Base-by-base conservation (phyloP, 345 rosid genomes). In the Capsella bursapastoris region DNA sequence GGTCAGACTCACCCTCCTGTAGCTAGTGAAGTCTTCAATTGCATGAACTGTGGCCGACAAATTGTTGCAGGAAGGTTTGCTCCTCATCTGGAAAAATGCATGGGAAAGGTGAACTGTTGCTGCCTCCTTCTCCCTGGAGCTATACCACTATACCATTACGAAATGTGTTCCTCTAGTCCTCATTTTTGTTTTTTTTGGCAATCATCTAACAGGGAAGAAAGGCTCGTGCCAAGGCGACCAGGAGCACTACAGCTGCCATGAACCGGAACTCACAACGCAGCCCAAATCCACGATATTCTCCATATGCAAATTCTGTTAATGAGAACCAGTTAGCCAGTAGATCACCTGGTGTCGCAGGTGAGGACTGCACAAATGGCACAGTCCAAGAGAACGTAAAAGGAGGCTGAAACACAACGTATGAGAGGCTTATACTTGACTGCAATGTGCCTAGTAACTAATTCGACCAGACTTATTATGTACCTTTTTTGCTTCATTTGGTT, bases 31-130 rank as follows among this genome's bases (percentile, higher is more conserved):
- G 70, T 95, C 66, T 89, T 95, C 52, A 90, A 90, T 32, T 92
- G 98, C 83, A 92, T 92, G 96, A 95, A 92, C 82, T 95, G 99
- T 77, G 88, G 96, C 47, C 79, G 95, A 61, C 84, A 89, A 22
- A 86, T 90, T 53, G 76, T 85, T 81, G 97, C 99, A 6, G 97
- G 99, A 74, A 88, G 93, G 68, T 91, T 94, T 76, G 97, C 98
- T 83, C 97, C 97, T 76, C 98, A 95, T 84, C 68, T 92, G 76
- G 98, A 90, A 66, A 95, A 88, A 83, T 95, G 99, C 87, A 92
- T 95, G 97, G 99, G 99, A 73, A 95, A 90, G 97, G 98, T 95
- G 70, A 73, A 40, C 55, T 41, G 47, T 38, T 38, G n/a, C 73
- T n/a, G 13, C 51, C 34, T 55, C 47, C 51, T 68, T 37, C 10